These are phyloP conservation scores for Scleromitrula shiraiana DNA, from an alignment of 2,329 filamentous ascomycete species.

Conservation along the genomic window DNA sequence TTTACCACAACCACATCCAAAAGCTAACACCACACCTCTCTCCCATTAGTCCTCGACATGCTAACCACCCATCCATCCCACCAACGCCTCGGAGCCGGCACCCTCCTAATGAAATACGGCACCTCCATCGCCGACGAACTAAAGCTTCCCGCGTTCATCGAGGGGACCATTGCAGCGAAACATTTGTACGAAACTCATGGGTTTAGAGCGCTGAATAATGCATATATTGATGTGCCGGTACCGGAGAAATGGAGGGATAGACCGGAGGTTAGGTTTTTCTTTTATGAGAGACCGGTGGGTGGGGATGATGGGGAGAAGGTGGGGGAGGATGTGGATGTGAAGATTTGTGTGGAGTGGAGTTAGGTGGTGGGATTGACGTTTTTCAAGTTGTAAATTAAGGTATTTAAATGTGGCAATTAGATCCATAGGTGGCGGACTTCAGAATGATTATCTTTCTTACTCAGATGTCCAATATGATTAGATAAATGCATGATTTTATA, in stretches of 20 bases:
- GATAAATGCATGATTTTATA: no score
- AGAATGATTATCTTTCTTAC: no score
- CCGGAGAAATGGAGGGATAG: constrained; percentile 14
- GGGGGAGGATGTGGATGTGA: background rate
- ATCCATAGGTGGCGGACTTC: no score
- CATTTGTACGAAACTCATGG: constrained; percentile 17
- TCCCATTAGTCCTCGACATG: constrained; percentile 28
- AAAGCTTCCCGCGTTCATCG: constrained; percentile 10
- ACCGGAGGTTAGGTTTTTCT: constrained; percentile 12
- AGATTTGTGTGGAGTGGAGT: no score
- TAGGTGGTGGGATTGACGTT: no score
- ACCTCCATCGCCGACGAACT: constrained; percentile 25
- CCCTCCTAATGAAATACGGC: constrained; percentile 33
- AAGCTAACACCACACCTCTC: background rate
- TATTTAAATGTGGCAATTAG: no score
- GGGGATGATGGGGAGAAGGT: background rate
- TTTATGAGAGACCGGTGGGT: constrained; percentile 10
- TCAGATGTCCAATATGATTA: no score
- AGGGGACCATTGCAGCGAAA: constrained; percentile 11
- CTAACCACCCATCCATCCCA: constrained; percentile 31
- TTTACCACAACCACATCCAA: background rate
- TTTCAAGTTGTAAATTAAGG: no score
- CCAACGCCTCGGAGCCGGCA: constrained; percentile 32
- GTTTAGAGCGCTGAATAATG: constrained; percentile 9
- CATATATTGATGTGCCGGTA: constrained; percentile 11